Conservation (phyloP, 2,329 filamentous ascomycete genomes). For the Teratosphaeriaceae sp. region DNA sequence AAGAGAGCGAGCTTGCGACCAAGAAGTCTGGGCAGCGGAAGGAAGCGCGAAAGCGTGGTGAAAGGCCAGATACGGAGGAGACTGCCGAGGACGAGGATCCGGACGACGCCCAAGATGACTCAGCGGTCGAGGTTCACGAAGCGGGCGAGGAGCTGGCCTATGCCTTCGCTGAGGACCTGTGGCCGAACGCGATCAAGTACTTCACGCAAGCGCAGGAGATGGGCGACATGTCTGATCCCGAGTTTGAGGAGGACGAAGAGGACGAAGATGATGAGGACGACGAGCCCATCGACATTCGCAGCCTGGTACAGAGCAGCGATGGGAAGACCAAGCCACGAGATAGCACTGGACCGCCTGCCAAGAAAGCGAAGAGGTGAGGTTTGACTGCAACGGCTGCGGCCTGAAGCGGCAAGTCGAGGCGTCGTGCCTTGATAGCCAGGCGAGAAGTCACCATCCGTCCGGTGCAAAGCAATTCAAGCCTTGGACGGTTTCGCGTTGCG, state of each 20-base stretch:
- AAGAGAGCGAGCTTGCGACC: slow-evolving; percentile 59
- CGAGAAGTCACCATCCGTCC: no score
- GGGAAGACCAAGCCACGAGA: slow-evolving; percentile 31
- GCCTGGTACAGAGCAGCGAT: slow-evolving; percentile 41
- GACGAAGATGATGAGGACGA: slow-evolving; percentile 55
- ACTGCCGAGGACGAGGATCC: slow-evolving; percentile 54
- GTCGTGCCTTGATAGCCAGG: no score
- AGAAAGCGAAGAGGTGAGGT: slow-evolving; percentile 30
- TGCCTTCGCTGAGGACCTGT: slow-evolving; percentile 78
- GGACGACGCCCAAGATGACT: slow-evolving; percentile 55
- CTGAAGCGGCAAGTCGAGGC: no score
- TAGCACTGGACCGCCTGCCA: slow-evolving; percentile 30
- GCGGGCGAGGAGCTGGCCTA: slow-evolving; percentile 77
- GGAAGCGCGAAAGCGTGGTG: slow-evolving; percentile 35
- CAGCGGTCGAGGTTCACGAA: slow-evolving; percentile 79
- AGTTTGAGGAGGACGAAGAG: slow-evolving; percentile 59
- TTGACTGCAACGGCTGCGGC: neutral
- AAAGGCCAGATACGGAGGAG: slow-evolving; percentile 35
- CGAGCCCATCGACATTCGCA: slow-evolving; percentile 42
- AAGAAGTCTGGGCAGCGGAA: slow-evolving; percentile 57
- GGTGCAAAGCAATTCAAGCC: no score
- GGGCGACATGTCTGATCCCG: slow-evolving; percentile 59
- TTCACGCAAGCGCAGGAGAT: slow-evolving; percentile 70
- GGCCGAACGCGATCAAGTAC: slow-evolving; percentile 81
- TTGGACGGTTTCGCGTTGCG: no score